phyloP scores from a whole-genome alignment of 192 early-diverging fungal species.

The Phlyctochytrium bullatum region DNA sequence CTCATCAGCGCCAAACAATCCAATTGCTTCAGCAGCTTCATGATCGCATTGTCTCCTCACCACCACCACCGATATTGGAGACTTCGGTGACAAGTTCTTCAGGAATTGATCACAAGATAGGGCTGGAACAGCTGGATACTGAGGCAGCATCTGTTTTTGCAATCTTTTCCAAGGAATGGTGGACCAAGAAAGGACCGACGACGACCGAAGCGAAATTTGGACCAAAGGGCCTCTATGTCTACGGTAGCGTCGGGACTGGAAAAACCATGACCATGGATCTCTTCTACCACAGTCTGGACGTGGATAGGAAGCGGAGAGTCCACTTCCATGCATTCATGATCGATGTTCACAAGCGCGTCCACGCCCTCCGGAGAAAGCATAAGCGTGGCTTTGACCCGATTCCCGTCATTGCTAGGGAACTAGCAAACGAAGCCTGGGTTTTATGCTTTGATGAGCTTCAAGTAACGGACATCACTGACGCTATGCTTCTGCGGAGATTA shows the following conservation, averaged over 20 bases:
- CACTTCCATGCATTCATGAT: slow-evolving; percentile 99
- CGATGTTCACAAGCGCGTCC: slow-evolving; percentile 76
- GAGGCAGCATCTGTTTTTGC: slow-evolving; percentile 14
- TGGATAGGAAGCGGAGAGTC: slow-evolving; percentile 74
- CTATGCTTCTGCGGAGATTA: slow-evolving; percentile 85
- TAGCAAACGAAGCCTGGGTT: slow-evolving; percentile 78
- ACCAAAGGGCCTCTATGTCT: slow-evolving; percentile 45
- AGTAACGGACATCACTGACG: slow-evolving; percentile 97
- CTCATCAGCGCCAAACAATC: slow-evolving; percentile 68
- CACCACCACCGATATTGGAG: slow-evolving; percentile 36
- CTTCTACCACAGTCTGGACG: slow-evolving; percentile 78
- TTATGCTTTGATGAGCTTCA: slow-evolving; percentile 97
- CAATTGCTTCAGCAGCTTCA: slow-evolving; percentile 64
- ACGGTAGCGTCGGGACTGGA: slow-evolving; percentile 65
- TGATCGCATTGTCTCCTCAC: slow-evolving; percentile 56
- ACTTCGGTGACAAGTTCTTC: slow-evolving; percentile 8
- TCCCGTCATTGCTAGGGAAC: slow-evolving; percentile 71
- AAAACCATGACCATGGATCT: slow-evolving; percentile 97
- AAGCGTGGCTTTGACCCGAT: slow-evolving; percentile 56
- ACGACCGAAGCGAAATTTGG: slow-evolving; percentile 1
- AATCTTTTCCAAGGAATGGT: neutral
- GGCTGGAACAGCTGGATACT: slow-evolving; percentile 17
- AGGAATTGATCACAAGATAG: slow-evolving; percentile 9
- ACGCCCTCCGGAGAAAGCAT: slow-evolving; percentile 28
- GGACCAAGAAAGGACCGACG: neutral